Evolutionary conservation across 495 filamentous ascomycete genomes (phyloP), one percentile per base, ranked within the genome.

Genomic region (Penicillium steckii): DNA sequence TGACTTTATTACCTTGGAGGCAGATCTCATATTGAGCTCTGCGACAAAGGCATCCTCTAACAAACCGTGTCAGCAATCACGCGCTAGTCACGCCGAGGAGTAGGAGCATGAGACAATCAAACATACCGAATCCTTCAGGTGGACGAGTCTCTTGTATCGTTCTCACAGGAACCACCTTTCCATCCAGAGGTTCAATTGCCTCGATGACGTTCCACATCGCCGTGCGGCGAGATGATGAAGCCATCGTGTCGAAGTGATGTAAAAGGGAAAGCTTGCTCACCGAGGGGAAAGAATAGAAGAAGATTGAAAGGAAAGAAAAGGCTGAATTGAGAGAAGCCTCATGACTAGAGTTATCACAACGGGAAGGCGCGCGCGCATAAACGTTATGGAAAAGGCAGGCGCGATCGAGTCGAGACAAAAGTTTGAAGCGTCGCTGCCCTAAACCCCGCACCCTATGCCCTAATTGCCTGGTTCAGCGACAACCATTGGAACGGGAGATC

Each of bases 1-100:
- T 50, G 46, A 79, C 78, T 77, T 81, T 48, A 75, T 66, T 21
- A 79, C 71, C 43, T 72, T 71, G 7, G 70, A 69, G 8, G 76
- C 76, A 40, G 61, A 61, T 61, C 74, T 78, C 25, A 75, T 56
- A 23, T 71, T 72, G 41, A 79, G 70, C 48, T 72, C 67, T 32
- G 71, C 66, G 41, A 75, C 66, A 44, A 70, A 79, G 5, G 71
- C 76, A 40, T 77, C 63, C 22, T 46, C 74, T 75, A 50, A 15
- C 10, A 15, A 37, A 5, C 8, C 2, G 8, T 8, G 33, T 37
- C 15, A 37, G 33, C 18, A 13, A 4, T 37, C n/a, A 37, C 3
- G 33, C 33, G 33, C 4, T 15, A 15, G 33, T 4, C 26, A 5
- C 26, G n/a, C 12, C 45, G 27, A 33, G 13, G 19, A 23, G 17